Base-by-base conservation (phyloP, 345 rosid genomes). In the Melastoma malabathricum region DNA sequence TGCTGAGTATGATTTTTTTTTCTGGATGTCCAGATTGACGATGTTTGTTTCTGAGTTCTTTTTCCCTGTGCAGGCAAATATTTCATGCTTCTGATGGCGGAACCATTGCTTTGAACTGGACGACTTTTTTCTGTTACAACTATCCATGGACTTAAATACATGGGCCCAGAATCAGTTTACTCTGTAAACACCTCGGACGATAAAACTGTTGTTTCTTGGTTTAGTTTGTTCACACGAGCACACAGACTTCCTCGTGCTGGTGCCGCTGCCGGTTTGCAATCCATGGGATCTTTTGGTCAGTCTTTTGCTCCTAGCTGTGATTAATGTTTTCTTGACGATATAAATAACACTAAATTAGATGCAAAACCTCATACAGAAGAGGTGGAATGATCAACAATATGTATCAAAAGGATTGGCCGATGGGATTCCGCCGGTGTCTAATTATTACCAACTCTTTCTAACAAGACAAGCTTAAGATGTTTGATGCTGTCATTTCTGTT, bases 211-310 rank as follows among this genome's bases (percentile, higher is more conserved):
- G 15, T 17, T 58, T 60, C 18, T 64, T 2, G 15, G 16, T 54
- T 47, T n/a, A 16, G 34, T 13, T 44, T 18, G 48, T 25, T 55
- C 43, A 23, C 54, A 17, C 54, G 2, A 18, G 27, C 41, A 46
- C 6, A 44, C 46, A 46, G n/a, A n/a, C n/a, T 80, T 65, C 86
- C 90, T 18, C 14, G 83, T 58, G 80, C 84, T 39, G 96, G 94
- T 19, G 97, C 90, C 54, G 89, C 64, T 13, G 89, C 94, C 61
- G 66, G 66, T 89, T 64, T 79, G 94, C 73, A 74, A 76, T 60
- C 96, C 97, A 13, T 86, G 96, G 94, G 97, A 86, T 72, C 90
- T 89, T 59, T 67, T 89, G 96, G 97, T 89, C 67, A 73, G 88
- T 66, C 14, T 63, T n/a, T 58, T 50, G 41, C 41, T 34, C 41